Evolutionary conservation across 2,329 filamentous ascomycete species (phyloP), one percentile per base, ranked within the genome.

Genomic region (Fonsecaea pedrosoi): DNA sequence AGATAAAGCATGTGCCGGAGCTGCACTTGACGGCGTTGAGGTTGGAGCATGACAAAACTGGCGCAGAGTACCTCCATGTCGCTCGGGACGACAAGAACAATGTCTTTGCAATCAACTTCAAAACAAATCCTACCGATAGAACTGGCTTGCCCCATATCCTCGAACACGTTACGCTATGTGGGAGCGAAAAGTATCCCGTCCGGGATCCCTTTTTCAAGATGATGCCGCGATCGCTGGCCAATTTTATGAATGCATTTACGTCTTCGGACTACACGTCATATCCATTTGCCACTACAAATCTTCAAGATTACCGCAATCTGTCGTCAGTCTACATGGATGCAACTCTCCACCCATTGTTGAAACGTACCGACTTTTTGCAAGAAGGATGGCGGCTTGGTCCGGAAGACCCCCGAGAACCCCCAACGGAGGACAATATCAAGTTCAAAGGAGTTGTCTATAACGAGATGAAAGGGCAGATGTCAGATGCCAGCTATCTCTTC

Each of bases 151-250:
- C 95, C 18, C 95, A 99, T 80, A 98, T 99, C 73, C 85, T 99
- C 64, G 95, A 99, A 82, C 95, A 99, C 81, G 97, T 95, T 21
- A 98, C 95, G 1, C 83, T 99, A 53, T 99, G 95, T 76, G 95
- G 95, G 25, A 98, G 94, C 76, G 85, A 96, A 78, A 97, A 96
- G 89, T 96, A 94, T 77, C 95, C 95, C n/a, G 94, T 99, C 66
- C 92, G 95, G 69, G 95, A 99, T 76, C 95, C 95, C 0, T 99
- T 99, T 84, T 99, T 99, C 85, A 99, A 98, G 86, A 99, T 99
- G 95, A 86, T 99, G 32, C 95, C 95, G 25, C 89, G 95, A 73
- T 97, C 95, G 4, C 85, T 99, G n/a, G 97, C 95, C 71, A 99
- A 98, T 80, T 99, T 97, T 77, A 99, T 99, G 95, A 99, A 99